Evolutionary conservation across 768 basidiomycete species (phyloP), one percentile per base, ranked within the genome.

Genomic region (Daedaleopsis nitida): DNA sequence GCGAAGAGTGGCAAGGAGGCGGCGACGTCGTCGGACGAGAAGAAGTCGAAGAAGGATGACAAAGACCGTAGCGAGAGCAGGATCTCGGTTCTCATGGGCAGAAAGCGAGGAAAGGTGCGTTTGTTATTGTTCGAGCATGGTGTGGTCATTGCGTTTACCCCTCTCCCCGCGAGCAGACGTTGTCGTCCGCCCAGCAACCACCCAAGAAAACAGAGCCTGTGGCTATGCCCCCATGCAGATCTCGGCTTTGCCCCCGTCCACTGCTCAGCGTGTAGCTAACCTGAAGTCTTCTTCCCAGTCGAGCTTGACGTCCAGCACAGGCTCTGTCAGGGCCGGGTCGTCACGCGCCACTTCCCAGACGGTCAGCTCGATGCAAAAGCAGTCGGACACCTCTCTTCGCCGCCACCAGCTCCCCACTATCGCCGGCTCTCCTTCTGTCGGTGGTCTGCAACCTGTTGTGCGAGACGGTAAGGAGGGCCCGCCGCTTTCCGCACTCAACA

Each of bases 171-270:
- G 48, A 52, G 42, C 71, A 95, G 94, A 96, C 92, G 13, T 73
- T 93, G 50, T 95, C 94, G 17, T 92, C 89, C 16, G 82, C 85
- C 24, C 93, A 95, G 65, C 58, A 43, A 38, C 48, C 50, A 35
- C 83, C 90, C 52, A 87, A 88, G 73, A 93, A 92, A 71, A 77
- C 81, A 11, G 70, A 85, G 19, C 83, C 87, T 49, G 83, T 89
- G 60, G 83, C 81, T 69, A 76, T 96, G 66, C 95, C 95, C 95
- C 95, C 21, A 89, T 96, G 85, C 94, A 96, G 70, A 91, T 96
- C 70, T 80, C 89, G 37, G 93, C 91, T 16, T 77, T 96, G 62
- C 90, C 93, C 43, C 84, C 88, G 43, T 79, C 83, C 44, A 96
- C 94, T 39, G 87, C 91, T 19, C 88, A 91, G 69, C 87, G 95